Conservation (phyloP, 1,284 basidiomycete genomes). For the Rhodotorula mucilaginosa region DNA sequence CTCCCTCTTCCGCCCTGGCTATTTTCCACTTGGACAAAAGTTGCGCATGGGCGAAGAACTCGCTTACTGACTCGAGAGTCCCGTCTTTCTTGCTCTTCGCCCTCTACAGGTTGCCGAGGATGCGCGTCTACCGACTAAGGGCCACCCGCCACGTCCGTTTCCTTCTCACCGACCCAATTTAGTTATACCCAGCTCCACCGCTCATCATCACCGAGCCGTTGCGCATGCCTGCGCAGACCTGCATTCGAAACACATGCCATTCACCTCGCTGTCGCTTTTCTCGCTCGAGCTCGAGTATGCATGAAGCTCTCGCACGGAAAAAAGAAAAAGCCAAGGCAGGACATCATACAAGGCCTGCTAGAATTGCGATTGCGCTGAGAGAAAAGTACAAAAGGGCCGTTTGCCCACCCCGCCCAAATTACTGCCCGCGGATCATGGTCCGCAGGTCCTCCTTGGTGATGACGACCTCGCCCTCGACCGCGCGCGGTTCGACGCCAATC, state of each 20-base stretch:
- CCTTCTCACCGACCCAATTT: neutral
- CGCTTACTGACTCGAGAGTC: too few relatives aligned
- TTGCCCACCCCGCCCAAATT: neutral
- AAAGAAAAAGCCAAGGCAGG: too few relatives aligned
- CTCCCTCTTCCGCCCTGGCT: too few relatives aligned
- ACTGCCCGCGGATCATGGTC: conserved; percentile 38
- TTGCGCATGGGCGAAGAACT: too few relatives aligned
- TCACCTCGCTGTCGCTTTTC: too few relatives aligned
- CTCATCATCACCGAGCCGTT: neutral
- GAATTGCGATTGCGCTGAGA: neutral
- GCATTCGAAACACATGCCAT: too few relatives aligned
- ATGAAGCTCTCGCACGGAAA: too few relatives aligned
- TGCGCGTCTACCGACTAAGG: conserved; percentile 43
- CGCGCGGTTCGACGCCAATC: conserved; percentile 71
- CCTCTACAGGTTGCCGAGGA: conserved; percentile 39
- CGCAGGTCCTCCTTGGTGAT: conserved; percentile 40
- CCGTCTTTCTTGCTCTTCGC: too few relatives aligned
- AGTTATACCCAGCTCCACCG: neutral
- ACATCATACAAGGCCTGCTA: too few relatives aligned
- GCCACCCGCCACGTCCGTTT: neutral
- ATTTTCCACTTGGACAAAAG: too few relatives aligned
- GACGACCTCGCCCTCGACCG: conserved; percentile 81
- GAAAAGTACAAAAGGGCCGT: neutral
- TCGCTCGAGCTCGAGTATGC: too few relatives aligned
- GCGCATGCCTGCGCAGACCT: too few relatives aligned